Base-by-base conservation (phyloP, 2,329 filamentous ascomycete genomes). In the Aureobasidium subglaciale region DNA sequence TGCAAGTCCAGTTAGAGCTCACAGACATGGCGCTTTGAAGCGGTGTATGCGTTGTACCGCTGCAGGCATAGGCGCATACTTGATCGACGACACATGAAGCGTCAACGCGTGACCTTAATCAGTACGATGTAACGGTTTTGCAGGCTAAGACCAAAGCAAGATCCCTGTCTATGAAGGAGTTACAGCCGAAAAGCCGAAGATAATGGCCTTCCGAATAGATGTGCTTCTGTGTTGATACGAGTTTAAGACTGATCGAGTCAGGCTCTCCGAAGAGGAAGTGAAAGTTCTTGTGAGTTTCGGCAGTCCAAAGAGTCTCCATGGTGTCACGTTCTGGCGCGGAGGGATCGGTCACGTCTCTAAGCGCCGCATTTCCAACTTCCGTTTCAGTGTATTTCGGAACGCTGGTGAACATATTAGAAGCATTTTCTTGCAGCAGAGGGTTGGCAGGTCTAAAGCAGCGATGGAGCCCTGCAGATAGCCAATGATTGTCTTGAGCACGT, bases 401-500 rank as follows among this genome's bases (percentile, higher is more conserved):
- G 8, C 80, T 77, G 55, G 79, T 67, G 65, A 89, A 90, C 86
- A 90, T 90, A 55, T 75, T 73, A 86, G 87, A 90, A 1, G 85
- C 87, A 64, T 83, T 82, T 56, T 85, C 79, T 64, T 81, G 81
- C 77, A 83, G 86, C 46, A 75, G 72, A 1, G 74, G 61, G 60
- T 88, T 81, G 29, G 85, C 87, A 96, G 78, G 71, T 97, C 92
- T 68, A 91, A 96, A 7, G 91, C 91, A 35, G 84, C 84, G 37
- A 96, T 67, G 37, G 97, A 74, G 1, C 92, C 92, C 27, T 92
- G 92, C 4, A 97, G 77, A 64, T 96, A 96, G 50, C 92, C 83
- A 65, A 97, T 96, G 10, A 85, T 88, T 1, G 90, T 95, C 71
- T 96, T 92, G 63, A 96, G 96, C 9, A 95, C 78, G 13, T 90